Percentiles rank a stretch among this genome's conserved stretches.
Conservation (phyloP, 164 flowering plant species). For the Houttuynia cordata region DNA sequence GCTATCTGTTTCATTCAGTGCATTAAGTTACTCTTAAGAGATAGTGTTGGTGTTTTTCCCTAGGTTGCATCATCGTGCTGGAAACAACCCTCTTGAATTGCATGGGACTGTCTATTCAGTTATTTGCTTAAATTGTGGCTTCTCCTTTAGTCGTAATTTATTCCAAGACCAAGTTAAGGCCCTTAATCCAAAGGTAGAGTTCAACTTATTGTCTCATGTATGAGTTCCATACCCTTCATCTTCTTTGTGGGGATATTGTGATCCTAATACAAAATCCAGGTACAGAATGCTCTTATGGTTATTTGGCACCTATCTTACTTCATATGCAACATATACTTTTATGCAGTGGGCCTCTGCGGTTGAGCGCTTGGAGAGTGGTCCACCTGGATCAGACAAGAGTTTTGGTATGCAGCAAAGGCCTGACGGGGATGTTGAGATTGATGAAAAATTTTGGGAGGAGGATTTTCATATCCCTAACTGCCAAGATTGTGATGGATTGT, state of each 20-base stretch:
- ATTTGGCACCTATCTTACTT: slow-evolving; percentile 1
- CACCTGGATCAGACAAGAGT: slow-evolving; percentile 74
- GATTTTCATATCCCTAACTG: slow-evolving; percentile 77
- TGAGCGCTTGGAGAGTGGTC: slow-evolving; percentile 64
- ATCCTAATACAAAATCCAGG: neutral
- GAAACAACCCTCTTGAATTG: slow-evolving; percentile 80
- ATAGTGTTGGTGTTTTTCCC: neutral
- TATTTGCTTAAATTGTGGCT: slow-evolving; percentile 66
- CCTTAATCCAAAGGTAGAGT: slow-evolving; percentile 78
- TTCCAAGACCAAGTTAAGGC: slow-evolving; percentile 80
- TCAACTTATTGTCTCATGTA: too few species aligned
- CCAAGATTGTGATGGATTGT: slow-evolving; percentile 64
- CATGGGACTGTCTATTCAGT: slow-evolving; percentile 94
- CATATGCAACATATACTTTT: neutral
- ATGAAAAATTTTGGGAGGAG: slow-evolving; percentile 96
- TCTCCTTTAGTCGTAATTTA: slow-evolving; percentile 41
- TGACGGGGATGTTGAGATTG: slow-evolving; percentile 96
- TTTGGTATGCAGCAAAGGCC: slow-evolving; percentile 98
- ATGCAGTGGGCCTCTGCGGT: slow-evolving; percentile 93
- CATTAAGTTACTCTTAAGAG: neutral
- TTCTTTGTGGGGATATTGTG: neutral
- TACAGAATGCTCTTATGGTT: neutral
- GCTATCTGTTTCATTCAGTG: neutral
- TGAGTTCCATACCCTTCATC: neutral
- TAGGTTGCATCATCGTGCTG: slow-evolving; percentile 97